Percentiles rank a stretch among this genome's conserved stretches.
Evolutionary conservation across 768 basidiomycete genomes (phyloP).

Genomic region (Cantharellus anzutake): DNA sequence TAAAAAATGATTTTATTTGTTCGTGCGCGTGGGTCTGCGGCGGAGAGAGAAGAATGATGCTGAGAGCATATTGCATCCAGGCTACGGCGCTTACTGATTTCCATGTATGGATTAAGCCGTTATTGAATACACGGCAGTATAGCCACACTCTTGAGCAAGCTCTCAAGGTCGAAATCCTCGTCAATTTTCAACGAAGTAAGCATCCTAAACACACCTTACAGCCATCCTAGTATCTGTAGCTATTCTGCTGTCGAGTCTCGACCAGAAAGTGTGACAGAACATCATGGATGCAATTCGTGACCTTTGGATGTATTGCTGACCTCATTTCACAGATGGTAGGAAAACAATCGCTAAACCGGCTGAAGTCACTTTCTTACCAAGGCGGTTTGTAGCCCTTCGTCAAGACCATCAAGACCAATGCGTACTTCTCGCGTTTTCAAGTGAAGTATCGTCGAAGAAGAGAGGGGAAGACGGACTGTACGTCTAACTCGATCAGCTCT

Average conservation of each 20-base stretch:
- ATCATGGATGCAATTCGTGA: not conserved
- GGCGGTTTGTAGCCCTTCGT: constrained; percentile 53
- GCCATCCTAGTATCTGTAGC: not conserved
- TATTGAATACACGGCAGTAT: too few relatives aligned
- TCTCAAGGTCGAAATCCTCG: too few relatives aligned
- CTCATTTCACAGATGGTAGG: not conserved
- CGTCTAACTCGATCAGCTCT: constrained; percentile 13
- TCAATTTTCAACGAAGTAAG: not conserved
- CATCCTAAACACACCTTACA: not conserved
- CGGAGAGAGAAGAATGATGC: too few relatives aligned
- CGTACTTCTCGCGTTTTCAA: constrained; percentile 97
- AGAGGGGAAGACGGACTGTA: constrained; percentile 98
- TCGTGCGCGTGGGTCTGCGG: too few relatives aligned
- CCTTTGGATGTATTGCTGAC: not conserved
- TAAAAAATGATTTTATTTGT: too few relatives aligned
- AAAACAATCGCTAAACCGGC: not conserved
- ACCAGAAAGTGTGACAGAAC: not conserved
- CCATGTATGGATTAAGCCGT: too few relatives aligned
- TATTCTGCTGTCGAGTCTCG: not conserved
- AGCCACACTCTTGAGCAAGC: too few relatives aligned
- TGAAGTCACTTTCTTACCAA: not conserved
- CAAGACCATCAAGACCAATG: constrained; percentile 88
- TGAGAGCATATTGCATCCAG: too few relatives aligned
- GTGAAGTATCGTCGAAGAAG: constrained; percentile 95
- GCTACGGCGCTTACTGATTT: too few relatives aligned